phyloP scores from a whole-genome alignment of 73 alveolate species.

The Durusdinium trenchii region DNA sequence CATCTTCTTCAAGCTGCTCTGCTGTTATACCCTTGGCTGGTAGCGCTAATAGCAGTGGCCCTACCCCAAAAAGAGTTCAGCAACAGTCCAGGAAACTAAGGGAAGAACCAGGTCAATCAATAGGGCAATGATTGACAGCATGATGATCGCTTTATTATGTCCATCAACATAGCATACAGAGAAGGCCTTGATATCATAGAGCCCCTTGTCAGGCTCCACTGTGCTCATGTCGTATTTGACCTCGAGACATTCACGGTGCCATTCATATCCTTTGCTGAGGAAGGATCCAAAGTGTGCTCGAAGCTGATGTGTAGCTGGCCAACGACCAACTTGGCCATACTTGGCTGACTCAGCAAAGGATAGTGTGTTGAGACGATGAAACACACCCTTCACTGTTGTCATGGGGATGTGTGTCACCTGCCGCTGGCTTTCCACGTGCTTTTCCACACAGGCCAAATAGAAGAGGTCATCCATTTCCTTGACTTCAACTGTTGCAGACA shows the following conservation, averaged over 20 bases:
- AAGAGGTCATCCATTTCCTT: not conserved
- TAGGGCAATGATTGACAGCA: not conserved
- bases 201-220: not conserved
- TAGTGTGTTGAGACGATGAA: not conserved
- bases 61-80: not conserved
- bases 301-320: conserved; percentile 2
- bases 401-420: not conserved
- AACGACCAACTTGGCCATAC: not conserved
- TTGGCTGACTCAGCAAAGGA: conserved; percentile 24
- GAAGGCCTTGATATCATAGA: not conserved
- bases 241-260: not conserved
- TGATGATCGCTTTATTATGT: conserved; percentile 15
- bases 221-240: not conserved
- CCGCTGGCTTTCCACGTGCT: not conserved
- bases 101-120: not conserved
- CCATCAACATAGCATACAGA: conserved; percentile 13
- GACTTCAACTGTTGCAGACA: not conserved
- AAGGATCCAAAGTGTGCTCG: not conserved
- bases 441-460: not conserved
- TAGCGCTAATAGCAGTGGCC: not conserved
- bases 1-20: conserved; percentile 25
- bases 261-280: not conserved
- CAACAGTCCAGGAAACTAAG: not conserved
- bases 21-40: not conserved
- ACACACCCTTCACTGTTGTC: not conserved